A percentile compares a stretch with the other conserved stretches of the same genome.
Evolutionary conservation across 805 yeast species (phyloP).

Genomic region (Pichia insulana): DNA sequence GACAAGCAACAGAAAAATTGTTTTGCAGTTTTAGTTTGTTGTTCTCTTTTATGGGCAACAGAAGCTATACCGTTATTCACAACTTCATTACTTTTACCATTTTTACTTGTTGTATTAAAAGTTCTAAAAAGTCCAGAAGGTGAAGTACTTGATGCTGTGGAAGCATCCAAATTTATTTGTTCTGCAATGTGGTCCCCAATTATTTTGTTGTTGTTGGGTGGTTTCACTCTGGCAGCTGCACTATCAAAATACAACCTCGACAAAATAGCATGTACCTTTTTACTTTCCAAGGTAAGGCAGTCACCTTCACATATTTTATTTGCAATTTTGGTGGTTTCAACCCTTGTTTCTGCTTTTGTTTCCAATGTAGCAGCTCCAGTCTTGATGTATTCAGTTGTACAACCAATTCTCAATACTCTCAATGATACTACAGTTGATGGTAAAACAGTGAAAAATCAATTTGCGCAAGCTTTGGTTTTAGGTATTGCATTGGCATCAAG

Average conservation of each 20-base stretch:
- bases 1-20: slow-evolving; percentile 65
- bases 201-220: slow-evolving; percentile 82
- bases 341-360: slow-evolving; percentile 89
- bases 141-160: slow-evolving; percentile 48
- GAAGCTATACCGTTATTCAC: slow-evolving; percentile 89
- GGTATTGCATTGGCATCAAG: slow-evolving; percentile 93
- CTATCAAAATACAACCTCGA: slow-evolving; percentile 87
- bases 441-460: slow-evolving; percentile 28
- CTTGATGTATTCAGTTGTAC: slow-evolving; percentile 80
- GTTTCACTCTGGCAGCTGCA: slow-evolving; percentile 92
- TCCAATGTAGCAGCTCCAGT: slow-evolving; percentile 98
- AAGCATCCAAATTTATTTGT: slow-evolving; percentile 71
- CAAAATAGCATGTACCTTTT: slow-evolving; percentile 71
- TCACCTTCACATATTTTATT: slow-evolving; percentile 70
- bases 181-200: slow-evolving; percentile 94
- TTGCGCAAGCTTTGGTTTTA: slow-evolving; percentile 74
- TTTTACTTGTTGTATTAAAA: slow-evolving; percentile 63
- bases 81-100: slow-evolving; percentile 77
- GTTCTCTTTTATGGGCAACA: slow-evolving; percentile 91
- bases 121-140: slow-evolving; percentile 54
- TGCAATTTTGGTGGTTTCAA: slow-evolving; percentile 78
- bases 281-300: slow-evolving; percentile 77
- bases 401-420: slow-evolving; percentile 77
- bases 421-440: slow-evolving; percentile 50
- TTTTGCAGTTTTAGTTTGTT: slow-evolving; percentile 70